These are phyloP conservation scores for Peziza echinospora DNA, from an alignment of 495 filamentous ascomycete genomes.

Conservation along the genomic window DNA sequence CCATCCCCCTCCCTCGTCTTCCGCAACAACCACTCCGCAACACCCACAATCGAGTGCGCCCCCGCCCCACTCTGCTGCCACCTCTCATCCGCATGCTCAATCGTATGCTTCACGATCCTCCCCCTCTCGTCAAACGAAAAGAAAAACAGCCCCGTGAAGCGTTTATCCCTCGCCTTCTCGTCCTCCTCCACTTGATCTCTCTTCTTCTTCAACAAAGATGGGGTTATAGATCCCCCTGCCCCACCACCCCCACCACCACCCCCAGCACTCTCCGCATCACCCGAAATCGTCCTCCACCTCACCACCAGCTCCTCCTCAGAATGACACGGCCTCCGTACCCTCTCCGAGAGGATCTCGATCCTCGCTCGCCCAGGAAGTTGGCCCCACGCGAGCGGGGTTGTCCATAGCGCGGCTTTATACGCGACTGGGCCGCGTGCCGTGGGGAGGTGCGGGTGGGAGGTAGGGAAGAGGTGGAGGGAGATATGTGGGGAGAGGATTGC, in stretches of 20 bases:
- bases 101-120: conserved; percentile 62
- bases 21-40: conserved; percentile 18
- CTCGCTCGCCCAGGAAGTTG: conserved; percentile 72
- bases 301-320: conserved; percentile 63
- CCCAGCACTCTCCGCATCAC: conserved; percentile 2
- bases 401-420: conserved; percentile 87
- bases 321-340: conserved; percentile 44
- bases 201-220: background rate
- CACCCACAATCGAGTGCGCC: conserved; percentile 10
- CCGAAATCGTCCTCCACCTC: conserved; percentile 51
- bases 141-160: conserved; percentile 72
- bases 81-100: conserved; percentile 73
- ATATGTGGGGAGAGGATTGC: conserved; percentile 77
- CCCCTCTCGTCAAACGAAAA: conserved; percentile 92
- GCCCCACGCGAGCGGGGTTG: conserved; percentile 86
- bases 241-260: conserved; percentile 4
- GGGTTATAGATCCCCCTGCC: background rate
- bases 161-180: conserved; percentile 32
- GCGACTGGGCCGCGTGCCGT: conserved; percentile 71
- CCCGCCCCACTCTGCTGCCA: conserved; percentile 19
- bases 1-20: conserved; percentile 11
- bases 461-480: conserved; percentile 85
- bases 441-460: conserved; percentile 86
- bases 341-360: conserved; percentile 66
- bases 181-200: conserved; percentile 18